phyloP scores from a whole-genome alignment of 1,284 basidiomycete genomes.

The Malassezia furfur region DNA sequence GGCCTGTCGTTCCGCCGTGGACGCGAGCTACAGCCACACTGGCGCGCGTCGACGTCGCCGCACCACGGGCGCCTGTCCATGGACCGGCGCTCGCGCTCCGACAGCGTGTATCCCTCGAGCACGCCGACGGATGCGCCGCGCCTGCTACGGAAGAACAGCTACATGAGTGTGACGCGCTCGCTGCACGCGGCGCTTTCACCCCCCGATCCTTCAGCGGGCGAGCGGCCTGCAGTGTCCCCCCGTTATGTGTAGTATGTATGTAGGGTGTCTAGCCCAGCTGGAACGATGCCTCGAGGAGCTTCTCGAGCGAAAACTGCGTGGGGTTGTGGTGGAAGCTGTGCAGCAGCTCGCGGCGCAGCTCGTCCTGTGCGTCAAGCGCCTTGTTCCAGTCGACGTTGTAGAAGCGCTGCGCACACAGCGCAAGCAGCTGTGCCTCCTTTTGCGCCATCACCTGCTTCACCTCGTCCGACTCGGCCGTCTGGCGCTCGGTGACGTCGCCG shows the following conservation, averaged over 20 bases:
- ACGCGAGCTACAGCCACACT: background rate
- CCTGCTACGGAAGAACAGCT: too few relatives aligned
- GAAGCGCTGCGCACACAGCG: slow-evolving; percentile 39
- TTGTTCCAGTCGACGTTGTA: slow-evolving; percentile 25
- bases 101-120: too few relatives aligned
- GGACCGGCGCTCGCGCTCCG: too few relatives aligned
- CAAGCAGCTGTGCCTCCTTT: slow-evolving; percentile 37
- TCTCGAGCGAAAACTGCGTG: slow-evolving; percentile 29
- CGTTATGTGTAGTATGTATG: too few relatives aligned
- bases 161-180: too few relatives aligned
- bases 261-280: background rate
- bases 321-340: slow-evolving; percentile 33
- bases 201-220: too few relatives aligned
- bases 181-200: too few relatives aligned
- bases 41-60: too few relatives aligned
- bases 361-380: slow-evolving; percentile 9
- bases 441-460: slow-evolving; percentile 24
- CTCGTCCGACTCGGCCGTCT: slow-evolving; percentile 54
- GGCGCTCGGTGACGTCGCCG: slow-evolving; percentile 71
- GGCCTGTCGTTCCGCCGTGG: background rate
- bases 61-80: too few relatives aligned
- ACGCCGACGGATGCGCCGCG: too few relatives aligned
- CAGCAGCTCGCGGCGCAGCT: slow-evolving; percentile 27
- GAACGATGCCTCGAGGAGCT: slow-evolving; percentile 31
- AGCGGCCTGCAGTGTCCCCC: too few relatives aligned